Evolutionary conservation across 495 filamentous ascomycete genomes (phyloP), one percentile per base, ranked within the genome.

Genomic region (Tuber umbilicatum): DNA sequence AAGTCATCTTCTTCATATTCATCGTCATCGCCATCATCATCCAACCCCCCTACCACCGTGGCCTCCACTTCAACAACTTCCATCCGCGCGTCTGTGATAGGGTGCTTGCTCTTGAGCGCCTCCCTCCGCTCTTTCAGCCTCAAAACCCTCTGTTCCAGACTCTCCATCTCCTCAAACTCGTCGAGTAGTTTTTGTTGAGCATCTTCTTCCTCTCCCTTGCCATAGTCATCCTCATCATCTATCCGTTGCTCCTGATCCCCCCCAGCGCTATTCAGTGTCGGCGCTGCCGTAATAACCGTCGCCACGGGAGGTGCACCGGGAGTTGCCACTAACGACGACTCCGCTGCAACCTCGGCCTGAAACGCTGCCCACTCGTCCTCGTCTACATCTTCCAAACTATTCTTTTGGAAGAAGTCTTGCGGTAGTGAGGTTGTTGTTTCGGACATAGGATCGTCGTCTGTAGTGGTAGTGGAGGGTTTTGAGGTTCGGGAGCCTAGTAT

Each of bases 121-220:
- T 88, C 88, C 55, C 89, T 83, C 69, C 85, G 89, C 78, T 94
- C 91, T 80, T 94, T 91, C 75, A 99, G 83, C 79, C 86, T 88
- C 79, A 86, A 85, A 12, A 97, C 91, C 55, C 94, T 87, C 78
- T 89, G 89, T 83, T 97, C 95, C 68, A 97, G 87, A 72, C 89
- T 89, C 81, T 95, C 93, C 94, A 98, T 97, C 82, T 95, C 90
- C 71, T 97, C 95, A 82, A 98, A 93, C 83, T 99, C 95, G 74
- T 92, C 90, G 82, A 94, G 90, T 73, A 97, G 83, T 73, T 90
- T 88, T 69, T 91, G 87, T 35, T 89, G 90, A 5, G 94, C 85
- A 73, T 87, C 86, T 19, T 85, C 80, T 50, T 81, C 76, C 23
- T 82, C 73, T 16, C 72, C 79, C 38, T 72, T 73, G 14, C 75